phyloP scores from a whole-genome alignment of 2,329 filamentous ascomycete species.

The Exophiala lecanii-corni region DNA sequence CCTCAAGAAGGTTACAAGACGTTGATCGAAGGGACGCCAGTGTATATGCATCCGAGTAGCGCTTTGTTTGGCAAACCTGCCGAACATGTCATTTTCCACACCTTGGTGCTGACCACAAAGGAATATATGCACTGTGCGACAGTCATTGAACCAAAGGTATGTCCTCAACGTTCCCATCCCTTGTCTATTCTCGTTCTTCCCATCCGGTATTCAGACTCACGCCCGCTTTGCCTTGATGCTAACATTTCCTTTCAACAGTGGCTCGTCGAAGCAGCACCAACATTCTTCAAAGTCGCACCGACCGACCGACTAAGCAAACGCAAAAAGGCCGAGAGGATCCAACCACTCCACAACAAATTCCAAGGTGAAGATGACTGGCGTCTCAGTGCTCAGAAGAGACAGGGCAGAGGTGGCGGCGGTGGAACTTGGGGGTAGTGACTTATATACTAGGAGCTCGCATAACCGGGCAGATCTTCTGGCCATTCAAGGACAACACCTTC shows the following conservation, averaged over 20 bases:
- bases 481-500: no score
- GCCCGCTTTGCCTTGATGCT: no score
- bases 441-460: no score
- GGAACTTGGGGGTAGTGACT: conserved; percentile 75
- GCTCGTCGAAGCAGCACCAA: conserved; percentile 94
- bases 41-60: conserved; percentile 88
- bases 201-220: conserved; percentile 11
- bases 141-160: conserved; percentile 78
- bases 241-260: conserved; percentile 40
- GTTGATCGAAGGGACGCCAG: conserved; percentile 86
- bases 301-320: conserved; percentile 83
- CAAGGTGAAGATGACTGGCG: conserved; percentile 93
- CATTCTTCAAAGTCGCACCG: conserved; percentile 95
- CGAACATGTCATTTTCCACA: conserved; percentile 92
- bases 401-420: conserved; percentile 78
- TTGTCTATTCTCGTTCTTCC: neutral
- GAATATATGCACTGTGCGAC: conserved; percentile 98
- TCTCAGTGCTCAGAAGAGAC: conserved; percentile 77
- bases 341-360: conserved; percentile 91
- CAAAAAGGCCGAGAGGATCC: conserved; percentile 89
- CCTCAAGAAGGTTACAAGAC: conserved; percentile 98
- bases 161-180: conserved; percentile 6
- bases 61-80: conserved; percentile 92
- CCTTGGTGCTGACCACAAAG: conserved; percentile 55
- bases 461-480: no score